Evolutionary conservation across 2,329 filamentous ascomycete species (phyloP).

Genomic region (Paecilomyces dactylethromorphus): DNA sequence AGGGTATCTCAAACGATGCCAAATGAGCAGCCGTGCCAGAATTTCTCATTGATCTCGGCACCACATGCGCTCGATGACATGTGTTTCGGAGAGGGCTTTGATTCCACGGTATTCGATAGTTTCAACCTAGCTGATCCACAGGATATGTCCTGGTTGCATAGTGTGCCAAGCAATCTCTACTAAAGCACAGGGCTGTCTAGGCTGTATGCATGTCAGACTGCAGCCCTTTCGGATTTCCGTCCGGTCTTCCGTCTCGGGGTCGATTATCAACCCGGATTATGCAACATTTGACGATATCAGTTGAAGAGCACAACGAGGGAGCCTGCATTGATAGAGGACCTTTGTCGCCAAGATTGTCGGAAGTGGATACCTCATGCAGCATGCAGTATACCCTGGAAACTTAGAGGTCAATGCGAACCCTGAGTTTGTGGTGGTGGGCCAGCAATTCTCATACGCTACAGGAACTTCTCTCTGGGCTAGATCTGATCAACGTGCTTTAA

Average conservation of each 20-base stretch:
- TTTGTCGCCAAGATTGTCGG: neutral
- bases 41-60: neutral
- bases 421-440: neutral
- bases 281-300: neutral
- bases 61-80: slow-evolving; percentile 12
- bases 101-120: slow-evolving; percentile 15
- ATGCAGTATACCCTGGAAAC: neutral
- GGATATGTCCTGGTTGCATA: slow-evolving; percentile 29
- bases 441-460: neutral
- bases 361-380: neutral
- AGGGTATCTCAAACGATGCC: neutral
- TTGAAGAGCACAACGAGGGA: neutral
- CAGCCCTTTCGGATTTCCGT: neutral
- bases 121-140: slow-evolving; percentile 24
- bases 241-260: neutral
- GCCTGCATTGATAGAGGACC: neutral
- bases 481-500: neutral
- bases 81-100: slow-evolving; percentile 21
- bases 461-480: neutral
- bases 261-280: neutral
- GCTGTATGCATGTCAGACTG: neutral
- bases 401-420: neutral
- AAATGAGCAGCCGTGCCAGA: neutral
- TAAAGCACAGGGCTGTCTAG: slow-evolving; percentile 4
- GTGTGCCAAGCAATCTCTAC: slow-evolving; percentile 24